These are phyloP conservation scores for Pseudocercospora musae DNA, from an alignment of 2,329 filamentous ascomycete species.

Conservation along the genomic window DNA sequence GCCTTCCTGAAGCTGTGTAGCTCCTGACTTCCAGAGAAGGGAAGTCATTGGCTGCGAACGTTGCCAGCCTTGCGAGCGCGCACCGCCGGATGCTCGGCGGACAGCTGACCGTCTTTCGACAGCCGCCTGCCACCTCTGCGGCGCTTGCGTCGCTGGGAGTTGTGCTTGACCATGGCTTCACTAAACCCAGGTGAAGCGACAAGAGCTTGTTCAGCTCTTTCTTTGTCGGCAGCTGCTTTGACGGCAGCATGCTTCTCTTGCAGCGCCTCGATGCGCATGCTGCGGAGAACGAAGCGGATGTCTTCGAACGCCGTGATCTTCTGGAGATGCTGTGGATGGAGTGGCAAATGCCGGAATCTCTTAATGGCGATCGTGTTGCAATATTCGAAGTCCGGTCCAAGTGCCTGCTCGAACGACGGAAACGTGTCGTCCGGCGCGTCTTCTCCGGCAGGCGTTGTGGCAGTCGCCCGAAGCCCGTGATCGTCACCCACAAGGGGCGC, in stretches of 20 bases:
- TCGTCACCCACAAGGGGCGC: not conserved
- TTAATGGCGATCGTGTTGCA: not conserved
- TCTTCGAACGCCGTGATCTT: not conserved
- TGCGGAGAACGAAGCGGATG: not conserved
- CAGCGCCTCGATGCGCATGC: not conserved
- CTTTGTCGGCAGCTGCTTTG: conserved; percentile 3
- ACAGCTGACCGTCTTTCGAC: not conserved
- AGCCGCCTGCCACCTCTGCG: not conserved
- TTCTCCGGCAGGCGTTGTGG: not conserved
- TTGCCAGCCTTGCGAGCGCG: not conserved
- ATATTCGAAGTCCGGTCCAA: not conserved
- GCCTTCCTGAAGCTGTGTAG: conserved; percentile 1
- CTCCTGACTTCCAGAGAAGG: not conserved
- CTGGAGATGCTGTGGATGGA: not conserved
- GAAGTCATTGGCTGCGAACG: not conserved
- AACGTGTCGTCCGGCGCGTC: not conserved
- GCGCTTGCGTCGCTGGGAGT: not conserved
- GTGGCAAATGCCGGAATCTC: not conserved
- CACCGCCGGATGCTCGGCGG: not conserved
- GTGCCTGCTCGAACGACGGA: not conserved
- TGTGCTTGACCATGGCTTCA: not conserved
- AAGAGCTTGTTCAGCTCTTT: not conserved
- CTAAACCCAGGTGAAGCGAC: not conserved
- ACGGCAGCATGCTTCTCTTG: not conserved
- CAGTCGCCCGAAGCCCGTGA: not conserved